phyloP scores from a whole-genome alignment of 108 stramenopile species.

The Conticribra weissflogii region DNA sequence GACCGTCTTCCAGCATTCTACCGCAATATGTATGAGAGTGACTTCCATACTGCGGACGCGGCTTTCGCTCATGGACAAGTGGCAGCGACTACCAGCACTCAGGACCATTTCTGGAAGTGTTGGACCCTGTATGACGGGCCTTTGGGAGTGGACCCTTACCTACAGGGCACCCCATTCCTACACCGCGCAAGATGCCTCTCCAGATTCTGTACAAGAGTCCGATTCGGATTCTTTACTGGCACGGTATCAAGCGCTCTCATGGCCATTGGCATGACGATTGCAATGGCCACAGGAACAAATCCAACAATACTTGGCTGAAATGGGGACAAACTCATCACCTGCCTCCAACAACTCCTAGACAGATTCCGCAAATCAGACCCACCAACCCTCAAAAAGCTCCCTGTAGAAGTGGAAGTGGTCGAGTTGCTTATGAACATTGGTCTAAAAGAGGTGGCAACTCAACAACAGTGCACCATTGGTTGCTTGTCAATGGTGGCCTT shows the following conservation, averaged over 20 bases:
- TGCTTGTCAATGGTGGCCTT: constrained; percentile 1
- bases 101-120: neutral
- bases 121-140: neutral
- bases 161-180: neutral
- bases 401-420: constrained; percentile 2
- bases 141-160: constrained; percentile 3
- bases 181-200: neutral
- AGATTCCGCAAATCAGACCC: neutral
- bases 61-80: neutral
- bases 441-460: no score
- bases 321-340: neutral
- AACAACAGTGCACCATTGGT: neutral
- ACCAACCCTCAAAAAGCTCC: neutral
- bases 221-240: neutral
- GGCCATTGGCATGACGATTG: constrained; percentile 7
- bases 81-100: neutral
- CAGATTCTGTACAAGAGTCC: neutral
- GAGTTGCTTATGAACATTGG: neutral
- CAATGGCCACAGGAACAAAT: neutral
- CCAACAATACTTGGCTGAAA: neutral
- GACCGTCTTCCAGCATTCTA: neutral
- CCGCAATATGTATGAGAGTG: neutral
- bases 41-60: neutral
- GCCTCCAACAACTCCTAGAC: neutral
- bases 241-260: neutral